Base-by-base conservation (phyloP, 148 eudicot species). In the Fagopyrum homotropicum region DNA sequence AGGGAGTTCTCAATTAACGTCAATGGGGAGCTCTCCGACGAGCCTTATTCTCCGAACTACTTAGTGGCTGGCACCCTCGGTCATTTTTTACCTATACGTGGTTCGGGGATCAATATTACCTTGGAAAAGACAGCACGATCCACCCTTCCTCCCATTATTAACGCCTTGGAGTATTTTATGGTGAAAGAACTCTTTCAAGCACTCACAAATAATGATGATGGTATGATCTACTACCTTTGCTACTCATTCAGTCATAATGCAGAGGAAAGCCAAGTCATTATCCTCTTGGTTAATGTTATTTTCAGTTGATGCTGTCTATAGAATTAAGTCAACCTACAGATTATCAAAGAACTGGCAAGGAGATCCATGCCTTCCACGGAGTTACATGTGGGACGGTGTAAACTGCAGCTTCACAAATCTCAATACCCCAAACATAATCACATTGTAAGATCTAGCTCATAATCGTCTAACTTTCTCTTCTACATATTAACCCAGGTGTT, bases 361-460 rank as follows among this genome's bases (percentile, higher is more conserved):
- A 4, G 82, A 80, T 75, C 69, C 82, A 17, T 80, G 82, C 54
- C 35, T 43, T 44, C 82, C 82, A 0, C 68, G 40, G 29, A 74
- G 2, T 44, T 72, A 35, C 74, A 45, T 63, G 9, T 77, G 79
- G 79, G 17, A 29, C 15, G 79, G 79, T 55, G 45, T 77, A 47
- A 59, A 77, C 30, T 77, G 79, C 11, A 71, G 69, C 75, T 50
- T 63, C 69, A 63, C 69, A 63, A 63, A 63, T 63, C 69, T 29
- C 45, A 63, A 29, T 30, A 10, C 45, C 45, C 69, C 69, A 3
- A 35, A 4, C n/a, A 63, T 63, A 29, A 30, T 30, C 69, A 30
- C 16, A 63, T 35, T 63, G 69, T 63, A 63, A 63, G 69, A 63
- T 63, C 5, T n/a, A 29, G 4, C 35, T 44, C 69, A 63, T 63